Conservation (phyloP, 2,329 filamentous ascomycete species). For the Penicillium sp. region DNA sequence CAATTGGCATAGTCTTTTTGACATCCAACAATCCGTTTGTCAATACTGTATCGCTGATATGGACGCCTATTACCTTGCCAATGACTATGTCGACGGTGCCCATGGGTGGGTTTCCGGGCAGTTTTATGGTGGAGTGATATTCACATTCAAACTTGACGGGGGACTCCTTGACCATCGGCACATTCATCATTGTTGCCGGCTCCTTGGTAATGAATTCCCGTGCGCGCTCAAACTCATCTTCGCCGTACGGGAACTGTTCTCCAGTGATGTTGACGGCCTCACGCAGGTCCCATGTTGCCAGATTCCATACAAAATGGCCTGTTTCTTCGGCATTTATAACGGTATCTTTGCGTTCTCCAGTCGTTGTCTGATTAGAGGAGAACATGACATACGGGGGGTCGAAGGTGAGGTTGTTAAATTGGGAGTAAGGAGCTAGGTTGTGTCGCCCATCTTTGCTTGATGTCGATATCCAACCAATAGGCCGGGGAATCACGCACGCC, state of each 20-base stretch:
- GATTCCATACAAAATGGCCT: slow-evolving; percentile 57
- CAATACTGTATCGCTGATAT: slow-evolving; percentile 54
- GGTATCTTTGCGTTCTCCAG: slow-evolving; percentile 51
- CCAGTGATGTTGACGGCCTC: slow-evolving; percentile 55
- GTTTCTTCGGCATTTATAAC: slow-evolving; percentile 55
- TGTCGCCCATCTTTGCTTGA: slow-evolving; percentile 44
- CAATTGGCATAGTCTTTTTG: slow-evolving; percentile 56
- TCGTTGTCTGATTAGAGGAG: slow-evolving; percentile 53
- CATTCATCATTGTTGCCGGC: slow-evolving; percentile 34
- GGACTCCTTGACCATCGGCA: slow-evolving; percentile 51
- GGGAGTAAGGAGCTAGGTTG: slow-evolving; percentile 59
- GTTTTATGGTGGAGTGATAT: slow-evolving; percentile 51
- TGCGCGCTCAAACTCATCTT: slow-evolving; percentile 55
- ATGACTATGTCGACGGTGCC: slow-evolving; percentile 57
- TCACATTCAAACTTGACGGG: slow-evolving; percentile 59
- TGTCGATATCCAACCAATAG: slow-evolving; percentile 62
- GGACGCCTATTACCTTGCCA: slow-evolving; percentile 54
- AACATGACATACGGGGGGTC: slow-evolving; percentile 63
- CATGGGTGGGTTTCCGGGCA: slow-evolving; percentile 57
- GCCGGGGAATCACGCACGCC: slow-evolving; percentile 55
- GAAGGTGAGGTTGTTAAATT: slow-evolving; percentile 63
- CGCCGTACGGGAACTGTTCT: slow-evolving; percentile 39
- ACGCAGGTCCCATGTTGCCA: slow-evolving; percentile 55
- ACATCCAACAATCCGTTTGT: slow-evolving; percentile 56
- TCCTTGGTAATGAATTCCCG: slow-evolving; percentile 45